These are phyloP conservation scores for Verbascum thapsus DNA, from an alignment of 257 asterid species.

Conservation along the genomic window DNA sequence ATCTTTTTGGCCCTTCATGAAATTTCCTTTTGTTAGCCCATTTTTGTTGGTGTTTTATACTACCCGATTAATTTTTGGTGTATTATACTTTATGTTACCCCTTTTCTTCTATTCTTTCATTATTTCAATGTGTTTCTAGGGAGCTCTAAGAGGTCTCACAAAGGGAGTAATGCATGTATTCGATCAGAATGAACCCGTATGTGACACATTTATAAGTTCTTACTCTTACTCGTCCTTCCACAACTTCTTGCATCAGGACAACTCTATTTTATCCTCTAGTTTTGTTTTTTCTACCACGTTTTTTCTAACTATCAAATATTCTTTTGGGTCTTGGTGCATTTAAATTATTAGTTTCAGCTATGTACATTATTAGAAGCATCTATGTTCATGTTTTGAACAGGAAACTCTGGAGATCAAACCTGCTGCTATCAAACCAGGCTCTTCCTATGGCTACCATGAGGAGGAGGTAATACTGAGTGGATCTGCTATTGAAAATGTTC, in stretches of 20 bases:
- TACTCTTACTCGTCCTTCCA: slow-evolving; percentile 1
- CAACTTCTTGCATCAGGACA: slow-evolving; percentile 19
- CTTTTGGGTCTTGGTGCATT: neutral
- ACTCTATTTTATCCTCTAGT: neutral
- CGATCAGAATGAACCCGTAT: slow-evolving; percentile 42
- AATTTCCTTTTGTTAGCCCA: slow-evolving; percentile 1
- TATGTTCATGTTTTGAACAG: slow-evolving; percentile 28
- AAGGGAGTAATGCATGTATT: slow-evolving; percentile 35
- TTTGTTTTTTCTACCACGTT: slow-evolving; percentile 3
- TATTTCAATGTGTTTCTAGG: slow-evolving; percentile 32
- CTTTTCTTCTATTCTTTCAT: slow-evolving; percentile 9
- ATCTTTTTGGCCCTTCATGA: neutral
- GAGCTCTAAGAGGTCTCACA: slow-evolving; percentile 45
- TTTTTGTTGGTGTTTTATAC: neutral
- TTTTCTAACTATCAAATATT: neutral
- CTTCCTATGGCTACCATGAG: slow-evolving; percentile 35
- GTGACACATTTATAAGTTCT: slow-evolving; percentile 26
- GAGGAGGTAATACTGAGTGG: slow-evolving; percentile 33
- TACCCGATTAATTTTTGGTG: too few relatives aligned
- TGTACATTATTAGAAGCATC: slow-evolving; percentile 15
- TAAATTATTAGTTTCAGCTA: neutral
- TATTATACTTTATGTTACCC: neutral
- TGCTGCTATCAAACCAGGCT: slow-evolving; percentile 33
- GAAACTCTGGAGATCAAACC: slow-evolving; percentile 47
- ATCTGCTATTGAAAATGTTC: slow-evolving; percentile 9